Percentiles rank a stretch among this genome's conserved stretches.
These are phyloP conservation scores for Uncinocarpus reesii DNA, from an alignment of 2,329 filamentous ascomycete genomes.

Conservation along the genomic window DNA sequence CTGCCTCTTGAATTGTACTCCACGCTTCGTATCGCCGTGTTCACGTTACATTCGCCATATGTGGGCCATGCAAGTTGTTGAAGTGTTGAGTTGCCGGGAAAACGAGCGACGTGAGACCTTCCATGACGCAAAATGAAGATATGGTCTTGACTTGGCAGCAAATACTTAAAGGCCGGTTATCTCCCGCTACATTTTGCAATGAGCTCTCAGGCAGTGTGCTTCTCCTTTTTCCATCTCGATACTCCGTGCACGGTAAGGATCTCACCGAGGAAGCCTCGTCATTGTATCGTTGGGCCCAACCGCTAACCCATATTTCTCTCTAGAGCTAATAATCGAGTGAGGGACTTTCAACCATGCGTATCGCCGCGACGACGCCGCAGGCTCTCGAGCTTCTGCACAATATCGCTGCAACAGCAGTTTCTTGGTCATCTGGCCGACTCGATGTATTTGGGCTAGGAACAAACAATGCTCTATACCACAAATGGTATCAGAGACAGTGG, in stretches of 20 bases:
- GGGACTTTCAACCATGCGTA: conserved; percentile 23
- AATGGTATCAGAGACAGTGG: conserved; percentile 16
- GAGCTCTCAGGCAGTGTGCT: background rate
- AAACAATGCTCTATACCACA: conserved; percentile 17
- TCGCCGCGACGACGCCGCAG: conserved; percentile 13
- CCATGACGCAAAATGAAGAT: background rate
- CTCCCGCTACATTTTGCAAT: background rate
- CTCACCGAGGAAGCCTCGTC: background rate
- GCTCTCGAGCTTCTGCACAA: conserved; percentile 15
- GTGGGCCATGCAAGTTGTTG: background rate
- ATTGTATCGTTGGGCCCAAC: background rate
- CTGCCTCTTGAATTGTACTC: background rate
- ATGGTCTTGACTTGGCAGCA: background rate
- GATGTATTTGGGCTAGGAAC: conserved; percentile 18
- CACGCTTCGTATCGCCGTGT: background rate
- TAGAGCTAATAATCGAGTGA: background rate
- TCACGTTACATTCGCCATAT: conserved; percentile 3
- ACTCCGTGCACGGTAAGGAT: background rate
- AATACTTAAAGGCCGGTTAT: background rate
- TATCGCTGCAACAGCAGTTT: conserved; percentile 16
- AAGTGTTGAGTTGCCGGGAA: background rate
- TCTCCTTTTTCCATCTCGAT: background rate
- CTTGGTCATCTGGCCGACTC: conserved; percentile 15
- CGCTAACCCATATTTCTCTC: background rate
- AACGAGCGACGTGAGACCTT: background rate